Evolutionary conservation across 2,329 filamentous ascomycete species (phyloP).

Genomic region (Ceratocystis eucalypticola): DNA sequence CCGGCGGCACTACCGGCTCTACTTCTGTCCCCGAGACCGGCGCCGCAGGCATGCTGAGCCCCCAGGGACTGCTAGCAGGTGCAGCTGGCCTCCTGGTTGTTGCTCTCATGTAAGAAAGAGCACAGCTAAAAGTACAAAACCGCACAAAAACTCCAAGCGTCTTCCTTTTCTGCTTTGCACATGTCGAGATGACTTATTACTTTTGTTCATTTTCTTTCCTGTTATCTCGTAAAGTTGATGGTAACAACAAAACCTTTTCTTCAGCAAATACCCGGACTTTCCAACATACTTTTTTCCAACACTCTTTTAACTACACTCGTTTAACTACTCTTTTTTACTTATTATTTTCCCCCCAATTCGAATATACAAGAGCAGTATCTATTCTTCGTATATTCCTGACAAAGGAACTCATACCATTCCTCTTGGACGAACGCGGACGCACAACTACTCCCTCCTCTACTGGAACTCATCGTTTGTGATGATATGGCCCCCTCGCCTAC

Average conservation of each 20-base stretch:
- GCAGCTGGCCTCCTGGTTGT: slow-evolving; percentile 37
- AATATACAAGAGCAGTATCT: not conserved
- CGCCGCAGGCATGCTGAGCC: slow-evolving; percentile 33
- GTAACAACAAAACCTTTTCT: slow-evolving; percentile 10
- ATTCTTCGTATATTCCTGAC: slow-evolving; percentile 4
- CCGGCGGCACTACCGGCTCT: slow-evolving; percentile 25
- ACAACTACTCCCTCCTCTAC: not conserved
- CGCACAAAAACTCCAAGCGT: slow-evolving; percentile 6
- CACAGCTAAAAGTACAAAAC: not conserved
- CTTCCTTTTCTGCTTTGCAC: slow-evolving; percentile 8
- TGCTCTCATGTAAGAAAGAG: slow-evolving; percentile 38
- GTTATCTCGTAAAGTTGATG: slow-evolving; percentile 12
- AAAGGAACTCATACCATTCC: not conserved
- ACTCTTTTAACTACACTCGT: not conserved
- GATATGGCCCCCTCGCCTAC: not conserved
- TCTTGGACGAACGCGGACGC: not conserved
- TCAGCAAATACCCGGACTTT: slow-evolving; percentile 11
- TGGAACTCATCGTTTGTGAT: slow-evolving; percentile 4
- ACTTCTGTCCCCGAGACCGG: slow-evolving; percentile 26
- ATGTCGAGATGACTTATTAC: slow-evolving; percentile 10
- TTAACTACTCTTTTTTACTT: not conserved
- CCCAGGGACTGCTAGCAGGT: slow-evolving; percentile 36
- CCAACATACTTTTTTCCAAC: slow-evolving; percentile 1
- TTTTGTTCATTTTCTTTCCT: slow-evolving; percentile 12
- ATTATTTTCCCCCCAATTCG: not conserved